phyloP scores from a whole-genome alignment of 2,329 filamentous ascomycete species.

The Penicillium palitans region DNA sequence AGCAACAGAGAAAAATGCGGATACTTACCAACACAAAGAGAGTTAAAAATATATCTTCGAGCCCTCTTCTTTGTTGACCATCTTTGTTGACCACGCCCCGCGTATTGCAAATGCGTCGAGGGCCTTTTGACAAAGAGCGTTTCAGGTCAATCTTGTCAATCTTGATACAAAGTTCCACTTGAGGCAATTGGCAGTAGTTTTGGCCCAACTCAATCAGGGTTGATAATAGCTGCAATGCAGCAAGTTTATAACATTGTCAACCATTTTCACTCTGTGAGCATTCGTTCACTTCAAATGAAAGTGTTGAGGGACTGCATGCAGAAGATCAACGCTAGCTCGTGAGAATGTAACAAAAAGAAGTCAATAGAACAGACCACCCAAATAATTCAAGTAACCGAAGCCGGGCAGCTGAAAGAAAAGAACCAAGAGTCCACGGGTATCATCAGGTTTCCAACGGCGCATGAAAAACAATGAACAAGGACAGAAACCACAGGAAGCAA shows the following conservation, averaged over 20 bases:
- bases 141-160: not conserved
- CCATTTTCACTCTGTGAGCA: not conserved
- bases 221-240: not conserved
- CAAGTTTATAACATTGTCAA: not conserved
- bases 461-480: not conserved
- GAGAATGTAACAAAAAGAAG: not conserved
- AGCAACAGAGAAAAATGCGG: not conserved
- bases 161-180: not conserved
- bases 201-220: not conserved
- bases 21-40: not conserved
- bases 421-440: not conserved
- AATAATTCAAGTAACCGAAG: not conserved
- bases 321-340: not conserved
- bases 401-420: not conserved
- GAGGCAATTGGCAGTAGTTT: not conserved
- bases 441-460: not conserved
- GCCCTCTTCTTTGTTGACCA: not conserved
- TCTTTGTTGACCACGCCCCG: not conserved
- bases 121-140: not conserved
- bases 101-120: not conserved
- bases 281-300: too few relatives aligned
- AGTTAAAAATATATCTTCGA: not conserved
- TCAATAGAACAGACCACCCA: not conserved
- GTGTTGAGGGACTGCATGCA: not conserved
- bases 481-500: not conserved